phyloP scores from a whole-genome alignment of 202 grass and related monocot genomes.

The Carex arenaria region DNA sequence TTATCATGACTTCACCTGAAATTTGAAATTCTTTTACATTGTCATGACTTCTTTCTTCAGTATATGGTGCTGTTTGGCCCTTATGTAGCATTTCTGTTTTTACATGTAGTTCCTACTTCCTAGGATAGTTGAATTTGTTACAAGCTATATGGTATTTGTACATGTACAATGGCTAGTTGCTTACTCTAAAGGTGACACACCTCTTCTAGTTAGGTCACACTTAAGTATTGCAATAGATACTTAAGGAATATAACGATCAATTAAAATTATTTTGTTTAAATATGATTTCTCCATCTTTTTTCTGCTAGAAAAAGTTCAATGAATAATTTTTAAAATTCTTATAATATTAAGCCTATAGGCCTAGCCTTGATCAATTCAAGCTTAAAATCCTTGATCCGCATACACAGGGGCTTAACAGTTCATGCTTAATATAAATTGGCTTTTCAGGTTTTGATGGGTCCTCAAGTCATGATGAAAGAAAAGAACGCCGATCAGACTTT shows the following conservation, averaged over 20 bases:
- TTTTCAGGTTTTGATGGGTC: conserved; percentile 67
- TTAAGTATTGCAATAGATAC: background rate
- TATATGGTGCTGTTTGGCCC: background rate
- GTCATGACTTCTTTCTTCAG: background rate
- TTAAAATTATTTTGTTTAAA: background rate
- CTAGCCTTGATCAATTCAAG: background rate
- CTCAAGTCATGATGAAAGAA: conserved; percentile 59
- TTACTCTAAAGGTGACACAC: background rate
- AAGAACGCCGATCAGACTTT: conserved; percentile 58
- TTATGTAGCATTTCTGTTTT: background rate
- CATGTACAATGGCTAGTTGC: background rate
- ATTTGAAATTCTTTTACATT: background rate
- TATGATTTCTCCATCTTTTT: background rate
- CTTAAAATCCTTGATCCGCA: background rate
- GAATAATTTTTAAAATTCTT: background rate
- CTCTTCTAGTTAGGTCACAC: background rate
- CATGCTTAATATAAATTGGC: background rate
- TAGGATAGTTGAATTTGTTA: background rate
- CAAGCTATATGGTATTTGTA: background rate
- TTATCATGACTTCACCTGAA: too few relatives aligned
- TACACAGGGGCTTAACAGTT: background rate
- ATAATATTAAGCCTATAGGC: background rate
- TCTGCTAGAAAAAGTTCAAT: background rate
- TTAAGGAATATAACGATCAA: background rate
- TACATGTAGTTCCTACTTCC: background rate